Percentiles rank a stretch among this genome's conserved stretches.
phyloP scores from a whole-genome alignment of 495 filamentous ascomycete species.

The Penicilliopsis zonata region DNA sequence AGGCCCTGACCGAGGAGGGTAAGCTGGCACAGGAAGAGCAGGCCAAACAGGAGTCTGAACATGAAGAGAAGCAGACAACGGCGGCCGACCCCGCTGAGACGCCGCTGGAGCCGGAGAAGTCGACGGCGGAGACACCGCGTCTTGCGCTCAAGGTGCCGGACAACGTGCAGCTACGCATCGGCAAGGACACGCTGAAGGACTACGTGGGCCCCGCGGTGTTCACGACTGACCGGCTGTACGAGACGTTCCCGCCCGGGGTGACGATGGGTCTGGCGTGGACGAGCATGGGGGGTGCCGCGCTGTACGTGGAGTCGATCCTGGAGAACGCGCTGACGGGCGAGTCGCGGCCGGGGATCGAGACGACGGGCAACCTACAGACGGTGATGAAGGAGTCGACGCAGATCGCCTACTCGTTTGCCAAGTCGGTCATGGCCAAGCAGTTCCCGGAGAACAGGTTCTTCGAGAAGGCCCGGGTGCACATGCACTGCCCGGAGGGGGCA shows the following conservation, averaged over 20 bases:
- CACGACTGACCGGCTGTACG: slow-evolving; percentile 91
- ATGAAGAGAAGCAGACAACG: too few species aligned
- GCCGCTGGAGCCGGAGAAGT: slow-evolving; percentile 48
- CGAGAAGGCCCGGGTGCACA: slow-evolving; percentile 87
- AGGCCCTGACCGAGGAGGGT: slow-evolving; percentile 78
- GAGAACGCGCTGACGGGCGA: slow-evolving; percentile 61
- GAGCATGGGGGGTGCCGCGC: slow-evolving; percentile 88
- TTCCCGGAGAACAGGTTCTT: slow-evolving; percentile 92
- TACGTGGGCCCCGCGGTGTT: slow-evolving; percentile 96
- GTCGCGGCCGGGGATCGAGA: slow-evolving; percentile 68
- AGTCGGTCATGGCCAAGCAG: slow-evolving; percentile 68
- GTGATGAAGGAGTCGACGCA: slow-evolving; percentile 97
- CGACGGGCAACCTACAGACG: slow-evolving; percentile 86
- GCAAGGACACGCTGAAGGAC: slow-evolving; percentile 85
- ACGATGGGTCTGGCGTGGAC: slow-evolving; percentile 99
- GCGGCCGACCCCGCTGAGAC: slow-evolving; percentile 44
- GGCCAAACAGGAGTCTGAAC: slow-evolving; percentile 51
- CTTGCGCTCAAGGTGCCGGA: slow-evolving; percentile 78
- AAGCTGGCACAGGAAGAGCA: slow-evolving; percentile 69
- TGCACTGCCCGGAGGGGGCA: slow-evolving; percentile 96
- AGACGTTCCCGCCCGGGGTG: slow-evolving; percentile 88
- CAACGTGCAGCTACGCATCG: slow-evolving; percentile 74
- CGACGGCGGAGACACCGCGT: slow-evolving; percentile 65
- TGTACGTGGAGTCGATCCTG: slow-evolving; percentile 96
- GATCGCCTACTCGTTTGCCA: slow-evolving; percentile 94